These are phyloP conservation scores for Paraphoma sp. DNA, from an alignment of 2,329 filamentous ascomycete genomes.

Conservation along the genomic window DNA sequence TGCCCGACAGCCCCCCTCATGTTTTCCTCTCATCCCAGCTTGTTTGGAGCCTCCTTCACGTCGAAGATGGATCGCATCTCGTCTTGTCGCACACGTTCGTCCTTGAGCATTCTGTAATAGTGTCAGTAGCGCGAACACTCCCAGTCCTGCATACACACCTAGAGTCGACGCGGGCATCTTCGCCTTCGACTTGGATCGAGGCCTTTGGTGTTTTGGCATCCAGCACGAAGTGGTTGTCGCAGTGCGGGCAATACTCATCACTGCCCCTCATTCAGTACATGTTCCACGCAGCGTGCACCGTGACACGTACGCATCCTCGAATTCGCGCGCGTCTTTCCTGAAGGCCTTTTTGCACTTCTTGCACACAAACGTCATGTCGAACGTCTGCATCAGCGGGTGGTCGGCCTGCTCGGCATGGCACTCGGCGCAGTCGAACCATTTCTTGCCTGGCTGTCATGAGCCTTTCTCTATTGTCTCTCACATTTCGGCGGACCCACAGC, in stretches of 20 bases:
- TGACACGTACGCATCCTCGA: constrained; percentile 71
- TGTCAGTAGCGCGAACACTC: constrained; percentile 6
- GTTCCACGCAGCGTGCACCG: not conserved
- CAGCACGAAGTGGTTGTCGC: constrained; percentile 97
- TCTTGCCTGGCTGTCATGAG: constrained; percentile 66
- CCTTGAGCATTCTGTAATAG: constrained; percentile 77
- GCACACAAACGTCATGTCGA: constrained; percentile 94
- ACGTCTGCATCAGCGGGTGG: constrained; percentile 76
- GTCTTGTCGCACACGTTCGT: constrained; percentile 74
- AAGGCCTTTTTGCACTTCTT: constrained; percentile 99
- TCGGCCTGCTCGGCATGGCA: constrained; percentile 85
- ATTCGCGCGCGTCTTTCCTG: constrained; percentile 89
- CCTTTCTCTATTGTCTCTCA: constrained; percentile 1
- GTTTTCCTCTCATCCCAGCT: constrained; percentile 66
- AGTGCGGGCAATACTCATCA: constrained; percentile 98
- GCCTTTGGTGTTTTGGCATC: constrained; percentile 86
- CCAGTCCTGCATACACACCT: constrained; percentile 52
- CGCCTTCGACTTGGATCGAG: constrained; percentile 84
- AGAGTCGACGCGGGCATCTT: constrained; percentile 83
- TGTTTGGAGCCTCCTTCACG: constrained; percentile 75
- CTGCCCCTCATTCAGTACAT: constrained; percentile 48
- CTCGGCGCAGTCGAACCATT: constrained; percentile 99
- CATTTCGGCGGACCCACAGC: constrained; percentile 69
- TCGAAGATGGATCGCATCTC: constrained; percentile 74
- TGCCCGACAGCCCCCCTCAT: not conserved